Evolutionary conservation across 441 rosid genomes (phyloP).

Genomic region (Erodium trifolium): DNA sequence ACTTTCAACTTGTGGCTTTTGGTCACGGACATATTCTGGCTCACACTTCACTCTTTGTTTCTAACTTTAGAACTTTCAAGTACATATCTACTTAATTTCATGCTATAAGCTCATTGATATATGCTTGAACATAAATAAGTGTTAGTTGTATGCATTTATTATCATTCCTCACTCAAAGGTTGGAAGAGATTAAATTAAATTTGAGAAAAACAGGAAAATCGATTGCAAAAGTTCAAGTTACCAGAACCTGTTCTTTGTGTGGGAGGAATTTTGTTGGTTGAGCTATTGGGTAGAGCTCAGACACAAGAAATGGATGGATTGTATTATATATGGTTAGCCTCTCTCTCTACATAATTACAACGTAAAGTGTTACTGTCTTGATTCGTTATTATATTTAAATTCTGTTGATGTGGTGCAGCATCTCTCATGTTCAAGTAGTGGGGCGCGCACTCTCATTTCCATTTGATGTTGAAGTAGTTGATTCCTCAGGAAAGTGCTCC

Average conservation of each 20-base stretch:
- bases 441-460: slow-evolving; percentile 22
- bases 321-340: slow-evolving; percentile 20
- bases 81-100: not conserved
- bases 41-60: not conserved
- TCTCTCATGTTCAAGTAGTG: slow-evolving; percentile 21
- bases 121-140: not conserved
- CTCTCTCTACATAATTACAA: too few species aligned
- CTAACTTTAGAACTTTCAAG: not conserved
- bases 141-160: not conserved
- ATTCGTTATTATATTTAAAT: too few species aligned
- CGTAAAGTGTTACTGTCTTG: too few species aligned
- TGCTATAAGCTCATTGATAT: not conserved
- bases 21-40: not conserved
- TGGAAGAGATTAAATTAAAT: too few species aligned
- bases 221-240: too few species aligned
- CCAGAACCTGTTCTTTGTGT: slow-evolving; percentile 8
- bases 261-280: slow-evolving; percentile 14
- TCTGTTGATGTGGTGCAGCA: too few species aligned
- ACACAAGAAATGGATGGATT: slow-evolving; percentile 23
- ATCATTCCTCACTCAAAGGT: not conserved
- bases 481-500: slow-evolving; percentile 29
- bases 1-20: not conserved
- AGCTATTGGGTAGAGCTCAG: slow-evolving; percentile 13
- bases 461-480: slow-evolving; percentile 22
- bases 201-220: too few species aligned